These are phyloP conservation scores for Stentor roeselii DNA, from an alignment of 73 alveolate genomes.

Conservation along the genomic window DNA sequence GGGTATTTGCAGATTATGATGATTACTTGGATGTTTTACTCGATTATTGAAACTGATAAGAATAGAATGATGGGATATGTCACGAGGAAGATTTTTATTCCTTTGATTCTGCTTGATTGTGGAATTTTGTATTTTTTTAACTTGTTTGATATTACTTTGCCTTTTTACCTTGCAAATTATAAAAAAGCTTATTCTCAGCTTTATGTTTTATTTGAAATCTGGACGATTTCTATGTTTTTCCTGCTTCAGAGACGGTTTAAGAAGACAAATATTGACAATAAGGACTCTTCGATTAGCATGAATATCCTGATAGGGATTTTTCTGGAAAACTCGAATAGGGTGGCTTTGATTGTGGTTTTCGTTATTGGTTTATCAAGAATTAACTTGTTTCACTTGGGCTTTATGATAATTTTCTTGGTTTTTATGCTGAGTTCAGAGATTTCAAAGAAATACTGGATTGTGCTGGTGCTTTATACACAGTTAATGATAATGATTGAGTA, in stretches of 20 bases:
- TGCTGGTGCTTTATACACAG: background rate
- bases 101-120: background rate
- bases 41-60: background rate
- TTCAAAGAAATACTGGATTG: constrained; percentile 20
- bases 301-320: background rate
- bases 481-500: background rate
- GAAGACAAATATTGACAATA: background rate
- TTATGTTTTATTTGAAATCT: background rate
- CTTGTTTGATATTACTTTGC: background rate
- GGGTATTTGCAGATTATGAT: background rate
- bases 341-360: background rate
- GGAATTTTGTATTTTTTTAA: background rate
- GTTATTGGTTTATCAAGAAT: constrained; percentile 11
- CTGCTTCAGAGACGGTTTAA: background rate
- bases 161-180: background rate
- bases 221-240: constrained; percentile 19
- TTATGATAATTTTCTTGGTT: background rate
- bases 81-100: background rate
- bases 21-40: background rate
- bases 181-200: background rate
- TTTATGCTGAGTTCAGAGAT: background rate
- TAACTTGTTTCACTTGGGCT: constrained; percentile 8
- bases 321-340: constrained; percentile 15
- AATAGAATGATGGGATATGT: background rate
- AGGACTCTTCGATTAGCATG: background rate